These are phyloP conservation scores for Candida xyloterini DNA, from an alignment of 805 yeast genomes.

Conservation along the genomic window DNA sequence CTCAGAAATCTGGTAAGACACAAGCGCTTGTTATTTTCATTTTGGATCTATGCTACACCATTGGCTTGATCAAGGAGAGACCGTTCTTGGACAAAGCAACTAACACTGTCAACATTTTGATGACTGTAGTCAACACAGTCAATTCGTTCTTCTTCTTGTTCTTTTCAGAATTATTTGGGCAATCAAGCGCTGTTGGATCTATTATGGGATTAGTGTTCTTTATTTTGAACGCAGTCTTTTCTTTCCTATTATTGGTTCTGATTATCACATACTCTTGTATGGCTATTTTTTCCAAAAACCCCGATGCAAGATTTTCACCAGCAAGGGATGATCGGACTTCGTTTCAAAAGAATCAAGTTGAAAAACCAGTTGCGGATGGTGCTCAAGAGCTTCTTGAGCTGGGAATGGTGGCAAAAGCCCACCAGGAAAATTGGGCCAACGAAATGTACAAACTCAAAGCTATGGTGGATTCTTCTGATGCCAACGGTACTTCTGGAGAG, in stretches of 20 bases:
- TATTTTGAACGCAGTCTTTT: conserved; percentile 83
- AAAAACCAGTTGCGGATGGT: conserved; percentile 28
- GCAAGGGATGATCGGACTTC: conserved; percentile 92
- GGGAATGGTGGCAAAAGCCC: conserved; percentile 81
- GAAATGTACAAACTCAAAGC: conserved; percentile 54
- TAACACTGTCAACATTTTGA: conserved; percentile 69
- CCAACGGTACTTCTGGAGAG: conserved; percentile 15
- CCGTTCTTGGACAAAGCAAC: conserved; percentile 86
- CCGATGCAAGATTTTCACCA: conserved; percentile 84
- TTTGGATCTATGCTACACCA: conserved; percentile 68
- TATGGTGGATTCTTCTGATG: conserved; percentile 27
- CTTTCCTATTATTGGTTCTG: conserved; percentile 67
- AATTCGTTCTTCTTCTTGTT: conserved; percentile 84
- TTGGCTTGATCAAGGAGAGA: conserved; percentile 55
- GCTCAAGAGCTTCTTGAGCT: conserved; percentile 62
- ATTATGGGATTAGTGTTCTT: conserved; percentile 93
- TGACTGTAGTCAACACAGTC: conserved; percentile 66
- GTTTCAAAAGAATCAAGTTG: conserved; percentile 50
- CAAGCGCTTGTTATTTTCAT: conserved; percentile 77
- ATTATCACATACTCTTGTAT: conserved; percentile 64
- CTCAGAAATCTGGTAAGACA: conserved; percentile 78
- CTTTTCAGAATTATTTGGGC: conserved; percentile 81
- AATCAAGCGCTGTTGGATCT: conserved; percentile 72
- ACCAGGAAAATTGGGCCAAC: conserved; percentile 68
- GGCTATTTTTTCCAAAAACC: conserved; percentile 73